Evolutionary conservation across 2,329 filamentous ascomycete species (phyloP), one percentile per base, ranked within the genome.

Genomic region (Akanthomyces muscarius): DNA sequence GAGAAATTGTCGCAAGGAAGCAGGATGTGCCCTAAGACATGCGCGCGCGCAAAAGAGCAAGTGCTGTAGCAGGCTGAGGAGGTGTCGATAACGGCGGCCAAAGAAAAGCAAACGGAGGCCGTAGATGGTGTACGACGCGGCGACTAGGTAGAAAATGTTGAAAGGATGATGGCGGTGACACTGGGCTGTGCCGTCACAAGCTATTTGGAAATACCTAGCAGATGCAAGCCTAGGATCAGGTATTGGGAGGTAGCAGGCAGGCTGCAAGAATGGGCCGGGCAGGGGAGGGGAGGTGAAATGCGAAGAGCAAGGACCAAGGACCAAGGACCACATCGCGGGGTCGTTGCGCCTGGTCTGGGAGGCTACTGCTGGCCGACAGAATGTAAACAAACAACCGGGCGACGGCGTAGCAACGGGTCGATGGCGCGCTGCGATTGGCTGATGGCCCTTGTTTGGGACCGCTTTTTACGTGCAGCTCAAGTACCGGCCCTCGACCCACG

Each of bases 311-410:
- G 63, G 63, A 56, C 59, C 63, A 48, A 60, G 63, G 63, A 56
- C 59, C 63, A 48, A 60, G 63, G 63, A 60, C 64, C 65, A 64
- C 57, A 66, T 65, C 67, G 68, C 68, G 68, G 68, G 68, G 68
- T 67, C 62, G 62, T 64, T 65, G 56, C 50, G 30, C 56, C 44
- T 56, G 41, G 53, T 13, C 36, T 38, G 21, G 33, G n/a, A 30
- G 33, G 59, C 41, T 57, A 57, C 8, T 41, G 38, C 33, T 11
- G 47, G 50, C 25, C 16, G 52, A 36, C 44, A 44, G 60, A 14
- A 63, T 63, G 71, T 74, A 74, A 74, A 74, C 71, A 74, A 74
- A 74, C 72, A 72, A 69, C 67, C 64, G 66, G 66, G 66, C 69
- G 71, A 72, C 72, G 64, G 67, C 72, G 69, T 68, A 73, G 72